Percentiles rank a stretch among this genome's conserved stretches.
Evolutionary conservation across 169 alveolate species (phyloP).

Genomic region (Cryptosporidium ubiquitum): DNA sequence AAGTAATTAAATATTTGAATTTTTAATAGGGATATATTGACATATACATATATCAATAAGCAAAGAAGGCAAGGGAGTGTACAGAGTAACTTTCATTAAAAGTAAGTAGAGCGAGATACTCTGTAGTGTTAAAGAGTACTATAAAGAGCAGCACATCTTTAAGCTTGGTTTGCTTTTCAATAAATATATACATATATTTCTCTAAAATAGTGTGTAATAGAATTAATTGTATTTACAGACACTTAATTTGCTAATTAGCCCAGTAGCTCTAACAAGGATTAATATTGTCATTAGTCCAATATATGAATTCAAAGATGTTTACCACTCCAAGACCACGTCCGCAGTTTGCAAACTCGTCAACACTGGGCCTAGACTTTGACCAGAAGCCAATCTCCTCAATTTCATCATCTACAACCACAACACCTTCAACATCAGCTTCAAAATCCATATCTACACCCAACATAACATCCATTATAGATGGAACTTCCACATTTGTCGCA

Average conservation of each 20-base stretch:
- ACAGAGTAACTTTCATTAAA: not conserved
- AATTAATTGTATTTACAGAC: too few relatives aligned
- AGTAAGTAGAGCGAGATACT: not conserved
- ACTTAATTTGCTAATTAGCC: not conserved
- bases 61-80: too few relatives aligned
- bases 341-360: conserved; percentile 17
- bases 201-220: too few relatives aligned
- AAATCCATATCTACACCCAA: conserved; percentile 7
- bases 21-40: not conserved
- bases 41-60: not conserved
- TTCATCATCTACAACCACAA: conserved; percentile 7
- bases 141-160: not conserved
- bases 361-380: conserved; percentile 43
- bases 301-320: conserved; percentile 12
- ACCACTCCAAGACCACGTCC: conserved; percentile 70
- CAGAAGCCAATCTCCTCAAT: conserved; percentile 24
- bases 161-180: not conserved
- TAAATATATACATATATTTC: not conserved
- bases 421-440: conserved; percentile 49
- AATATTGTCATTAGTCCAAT: too few relatives aligned
- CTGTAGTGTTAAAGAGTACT: not conserved
- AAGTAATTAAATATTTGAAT: not conserved
- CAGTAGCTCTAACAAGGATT: not conserved
- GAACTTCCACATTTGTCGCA: conserved; percentile 1
- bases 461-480: conserved; percentile 5